Evolutionary conservation across 441 rosid genomes (phyloP).

Genomic region (Erodium chrysanthum): DNA sequence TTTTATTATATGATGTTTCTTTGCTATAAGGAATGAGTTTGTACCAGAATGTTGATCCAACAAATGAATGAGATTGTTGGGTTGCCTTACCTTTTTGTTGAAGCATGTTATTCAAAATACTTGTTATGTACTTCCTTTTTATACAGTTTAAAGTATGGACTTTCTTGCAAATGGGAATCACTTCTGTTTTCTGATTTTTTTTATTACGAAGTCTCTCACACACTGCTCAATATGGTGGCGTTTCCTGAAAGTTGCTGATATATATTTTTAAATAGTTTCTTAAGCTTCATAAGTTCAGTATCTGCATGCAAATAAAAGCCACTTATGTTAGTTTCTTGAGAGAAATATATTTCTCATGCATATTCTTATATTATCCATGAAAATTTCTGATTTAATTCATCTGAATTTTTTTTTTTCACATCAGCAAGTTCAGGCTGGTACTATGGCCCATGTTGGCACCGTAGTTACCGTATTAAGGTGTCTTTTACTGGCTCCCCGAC

Average conservation of each 20-base stretch:
- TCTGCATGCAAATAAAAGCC: background rate
- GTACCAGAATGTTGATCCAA: background rate
- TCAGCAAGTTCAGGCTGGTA: constrained; percentile 37
- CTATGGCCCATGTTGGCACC: constrained; percentile 24
- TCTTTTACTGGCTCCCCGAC: constrained; percentile 75
- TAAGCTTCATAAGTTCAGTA: background rate
- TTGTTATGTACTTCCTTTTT: too few species aligned
- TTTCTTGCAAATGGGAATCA: background rate
- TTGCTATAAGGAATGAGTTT: background rate
- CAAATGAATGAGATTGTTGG: background rate
- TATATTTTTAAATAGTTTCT: constrained; percentile 7
- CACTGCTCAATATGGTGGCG: too few species aligned
- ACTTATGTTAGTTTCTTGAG: background rate
- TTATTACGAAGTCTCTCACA: background rate
- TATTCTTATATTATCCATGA: background rate
- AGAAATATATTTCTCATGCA: constrained; percentile 5
- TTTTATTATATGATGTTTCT: background rate
- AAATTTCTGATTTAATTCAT: background rate
- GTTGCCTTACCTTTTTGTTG: background rate
- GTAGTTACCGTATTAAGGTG: constrained; percentile 54
- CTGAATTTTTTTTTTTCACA: constrained; percentile 7
- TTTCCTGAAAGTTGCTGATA: background rate
- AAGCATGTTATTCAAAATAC: background rate
- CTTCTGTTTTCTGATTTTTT: background rate
- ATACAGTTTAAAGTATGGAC: too few species aligned